Conservation (phyloP, 2,329 filamentous ascomycete genomes). For the Pseudomassariella vexata region DNA sequence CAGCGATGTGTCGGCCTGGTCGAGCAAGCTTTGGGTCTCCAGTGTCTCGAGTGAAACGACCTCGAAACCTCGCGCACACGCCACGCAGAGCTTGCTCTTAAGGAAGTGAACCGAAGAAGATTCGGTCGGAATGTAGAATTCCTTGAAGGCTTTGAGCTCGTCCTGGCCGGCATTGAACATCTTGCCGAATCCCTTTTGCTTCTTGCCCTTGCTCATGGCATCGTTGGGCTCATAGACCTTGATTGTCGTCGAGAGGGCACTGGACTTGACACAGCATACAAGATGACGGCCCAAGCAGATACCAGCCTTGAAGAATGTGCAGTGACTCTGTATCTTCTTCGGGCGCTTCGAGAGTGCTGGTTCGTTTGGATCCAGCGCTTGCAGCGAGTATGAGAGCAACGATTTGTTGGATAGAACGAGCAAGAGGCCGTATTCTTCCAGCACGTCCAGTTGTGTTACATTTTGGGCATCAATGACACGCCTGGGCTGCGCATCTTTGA, state of each 20-base stretch:
- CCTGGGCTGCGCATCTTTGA: constrained; percentile 74
- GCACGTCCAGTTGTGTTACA: constrained; percentile 91
- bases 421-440: constrained; percentile 91
- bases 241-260: constrained; percentile 88
- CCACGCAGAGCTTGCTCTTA: constrained; percentile 92
- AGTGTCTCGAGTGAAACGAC: constrained; percentile 94
- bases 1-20: constrained; percentile 94
- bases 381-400: constrained; percentile 80
- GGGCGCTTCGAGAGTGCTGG: constrained; percentile 75
- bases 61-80: constrained; percentile 92
- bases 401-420: constrained; percentile 92
- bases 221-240: constrained; percentile 99
- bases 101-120: constrained; percentile 98
- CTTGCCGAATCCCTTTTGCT: constrained; percentile 90
- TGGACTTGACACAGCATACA: constrained; percentile 94
- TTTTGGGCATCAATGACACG: constrained; percentile 79
- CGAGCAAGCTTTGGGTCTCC: constrained; percentile 94
- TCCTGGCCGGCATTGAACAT: constrained; percentile 94
- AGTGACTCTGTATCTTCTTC: constrained; percentile 94
- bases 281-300: constrained; percentile 91
- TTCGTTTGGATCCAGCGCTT: constrained; percentile 80
- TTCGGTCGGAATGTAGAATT: constrained; percentile 98
- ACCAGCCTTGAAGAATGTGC: constrained; percentile 97
- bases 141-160: constrained; percentile 93
- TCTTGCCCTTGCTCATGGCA: constrained; percentile 86